Evolutionary conservation across 176 grass and related monocot genomes (phyloP).

Genomic region (Ampelocalamus luodianensis): DNA sequence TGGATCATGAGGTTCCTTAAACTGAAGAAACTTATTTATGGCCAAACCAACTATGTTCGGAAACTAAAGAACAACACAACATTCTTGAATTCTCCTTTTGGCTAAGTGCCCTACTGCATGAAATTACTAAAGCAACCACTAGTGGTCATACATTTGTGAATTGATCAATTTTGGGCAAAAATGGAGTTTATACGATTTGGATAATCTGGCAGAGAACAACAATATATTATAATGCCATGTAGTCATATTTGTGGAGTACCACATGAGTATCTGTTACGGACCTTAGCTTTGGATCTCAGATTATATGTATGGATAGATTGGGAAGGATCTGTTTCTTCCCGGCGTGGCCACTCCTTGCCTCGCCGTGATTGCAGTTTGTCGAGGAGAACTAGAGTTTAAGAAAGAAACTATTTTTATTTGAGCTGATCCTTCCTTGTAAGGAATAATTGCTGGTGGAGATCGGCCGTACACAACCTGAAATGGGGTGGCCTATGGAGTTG

Average conservation of each 20-base stretch:
- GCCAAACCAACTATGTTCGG: neutral
- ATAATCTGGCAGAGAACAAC: neutral
- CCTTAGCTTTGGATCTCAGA: no score
- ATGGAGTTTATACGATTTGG: neutral
- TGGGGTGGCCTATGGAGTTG: no score
- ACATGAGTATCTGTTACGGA: no score
- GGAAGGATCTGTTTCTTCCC: no score
- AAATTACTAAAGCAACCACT: neutral
- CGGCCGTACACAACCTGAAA: no score
- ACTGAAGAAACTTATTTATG: neutral
- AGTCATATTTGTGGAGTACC: neutral
- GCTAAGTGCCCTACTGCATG: neutral
- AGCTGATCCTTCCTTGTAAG: no score
- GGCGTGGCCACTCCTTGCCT: no score
- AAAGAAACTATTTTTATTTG: no score
- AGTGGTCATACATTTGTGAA: neutral
- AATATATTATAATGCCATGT: neutral
- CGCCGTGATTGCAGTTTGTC: no score
- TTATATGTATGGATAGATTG: no score
- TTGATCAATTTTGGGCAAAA: neutral
- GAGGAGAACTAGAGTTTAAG: no score
- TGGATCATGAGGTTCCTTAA: neutral
- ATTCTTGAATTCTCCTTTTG: neutral
- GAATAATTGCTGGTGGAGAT: no score
- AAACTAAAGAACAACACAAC: neutral